Conservation (phyloP, 768 basidiomycete genomes). For the Tephrocybe sp. region DNA sequence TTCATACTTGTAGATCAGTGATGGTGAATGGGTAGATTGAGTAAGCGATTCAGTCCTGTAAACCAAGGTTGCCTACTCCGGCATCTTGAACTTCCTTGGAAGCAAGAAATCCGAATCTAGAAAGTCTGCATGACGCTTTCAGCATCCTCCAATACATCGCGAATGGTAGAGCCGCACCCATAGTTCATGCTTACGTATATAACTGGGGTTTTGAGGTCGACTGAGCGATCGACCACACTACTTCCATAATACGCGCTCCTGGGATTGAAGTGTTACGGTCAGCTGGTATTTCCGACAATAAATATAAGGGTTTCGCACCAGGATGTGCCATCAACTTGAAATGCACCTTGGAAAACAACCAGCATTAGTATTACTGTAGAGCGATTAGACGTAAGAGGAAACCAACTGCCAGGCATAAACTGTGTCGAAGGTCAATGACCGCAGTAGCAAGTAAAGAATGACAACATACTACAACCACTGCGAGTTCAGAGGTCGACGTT, state of each 20-base stretch:
- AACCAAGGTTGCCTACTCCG: slow-evolving; percentile 53
- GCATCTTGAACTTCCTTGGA: slow-evolving; percentile 40
- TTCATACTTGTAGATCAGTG: too few relatives aligned
- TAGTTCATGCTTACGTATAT: slow-evolving; percentile 56
- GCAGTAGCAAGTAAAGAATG: background rate
- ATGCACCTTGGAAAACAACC: slow-evolving; percentile 20
- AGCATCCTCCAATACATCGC: slow-evolving; percentile 1
- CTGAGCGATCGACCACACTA: slow-evolving; percentile 40
- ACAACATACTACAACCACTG: slow-evolving; percentile 49
- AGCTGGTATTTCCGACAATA: background rate
- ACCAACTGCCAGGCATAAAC: slow-evolving; percentile 48
- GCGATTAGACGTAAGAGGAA: background rate
- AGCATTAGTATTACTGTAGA: background rate
- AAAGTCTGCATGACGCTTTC: background rate
- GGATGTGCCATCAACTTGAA: slow-evolving; percentile 22
- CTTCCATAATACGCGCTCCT: slow-evolving; percentile 35
- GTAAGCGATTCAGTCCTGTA: slow-evolving; percentile 45
- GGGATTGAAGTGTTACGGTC: background rate
- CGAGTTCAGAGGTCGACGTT: slow-evolving; percentile 39
- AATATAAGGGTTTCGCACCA: slow-evolving; percentile 37
- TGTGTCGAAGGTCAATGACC: slow-evolving; percentile 12
- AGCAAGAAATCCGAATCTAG: slow-evolving; percentile 41
- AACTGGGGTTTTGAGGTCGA: slow-evolving; percentile 39
- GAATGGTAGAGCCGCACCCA: slow-evolving; percentile 19
- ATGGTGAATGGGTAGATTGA: too few relatives aligned